These are phyloP conservation scores for Calocybe gangraenosa DNA, from an alignment of 768 basidiomycete genomes.

Conservation along the genomic window DNA sequence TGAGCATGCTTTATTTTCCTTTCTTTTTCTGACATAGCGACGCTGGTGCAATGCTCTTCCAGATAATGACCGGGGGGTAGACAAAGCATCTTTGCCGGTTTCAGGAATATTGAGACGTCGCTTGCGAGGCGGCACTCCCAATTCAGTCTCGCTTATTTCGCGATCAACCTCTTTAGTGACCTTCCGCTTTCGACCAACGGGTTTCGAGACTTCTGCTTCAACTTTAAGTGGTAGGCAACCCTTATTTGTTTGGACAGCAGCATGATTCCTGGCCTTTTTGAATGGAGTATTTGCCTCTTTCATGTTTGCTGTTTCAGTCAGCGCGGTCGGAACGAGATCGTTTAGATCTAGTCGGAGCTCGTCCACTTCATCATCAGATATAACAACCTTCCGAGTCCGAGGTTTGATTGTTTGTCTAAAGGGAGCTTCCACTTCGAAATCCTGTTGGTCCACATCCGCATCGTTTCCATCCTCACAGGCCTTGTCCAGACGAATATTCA, in stretches of 20 bases:
- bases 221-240: not conserved
- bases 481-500: conserved; percentile 3
- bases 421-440: conserved; percentile 13
- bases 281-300: too few relatives aligned
- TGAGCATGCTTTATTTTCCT: not conserved
- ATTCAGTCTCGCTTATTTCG: not conserved
- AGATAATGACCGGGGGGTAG: not conserved
- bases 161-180: not conserved
- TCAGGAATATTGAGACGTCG: conserved; percentile 2
- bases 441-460: not conserved
- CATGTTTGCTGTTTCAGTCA: too few relatives aligned
- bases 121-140: conserved; percentile 5
- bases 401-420: conserved; percentile 5
- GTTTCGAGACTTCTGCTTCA: not conserved
- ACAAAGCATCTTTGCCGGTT: not conserved
- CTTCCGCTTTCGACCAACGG: conserved; percentile 10
- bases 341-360: too few relatives aligned
- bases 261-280: too few relatives aligned
- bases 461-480: not conserved
- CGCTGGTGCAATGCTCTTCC: conserved; percentile 17
- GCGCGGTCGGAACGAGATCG: not conserved
- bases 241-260: too few relatives aligned
- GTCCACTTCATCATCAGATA: conserved; percentile 15
- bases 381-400: conserved; percentile 7
- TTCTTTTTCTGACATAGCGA: conserved; percentile 29